Percentiles rank a stretch among this genome's conserved stretches.
These are phyloP conservation scores for Colletotrichum phormii DNA, from an alignment of 2,329 filamentous ascomycete species.

Conservation along the genomic window DNA sequence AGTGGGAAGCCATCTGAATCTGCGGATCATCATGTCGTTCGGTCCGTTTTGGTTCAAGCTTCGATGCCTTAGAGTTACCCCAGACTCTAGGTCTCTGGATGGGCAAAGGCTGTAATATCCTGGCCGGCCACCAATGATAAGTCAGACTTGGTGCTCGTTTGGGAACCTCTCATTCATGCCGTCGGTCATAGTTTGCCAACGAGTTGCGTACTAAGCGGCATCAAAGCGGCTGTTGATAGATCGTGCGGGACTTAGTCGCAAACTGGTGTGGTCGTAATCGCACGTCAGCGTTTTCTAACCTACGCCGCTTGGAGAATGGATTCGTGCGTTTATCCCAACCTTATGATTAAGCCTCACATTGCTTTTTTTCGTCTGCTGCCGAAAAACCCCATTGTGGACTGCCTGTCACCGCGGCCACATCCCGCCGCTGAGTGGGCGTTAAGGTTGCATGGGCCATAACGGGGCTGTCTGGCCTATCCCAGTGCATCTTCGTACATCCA, in stretches of 20 bases:
- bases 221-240: neutral
- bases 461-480: neutral
- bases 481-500: neutral
- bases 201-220: neutral
- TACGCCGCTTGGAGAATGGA: neutral
- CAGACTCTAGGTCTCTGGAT: neutral
- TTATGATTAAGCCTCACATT: conserved; percentile 10
- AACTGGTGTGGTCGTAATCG: neutral
- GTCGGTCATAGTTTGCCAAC: neutral
- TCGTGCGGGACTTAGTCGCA: neutral
- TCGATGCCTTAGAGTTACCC: neutral
- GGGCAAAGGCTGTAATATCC: neutral
- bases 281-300: neutral
- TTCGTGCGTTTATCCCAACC: neutral
- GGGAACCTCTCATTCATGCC: neutral
- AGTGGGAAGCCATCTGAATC: neutral
- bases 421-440: conserved; percentile 18
- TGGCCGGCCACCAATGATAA: neutral
- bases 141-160: neutral
- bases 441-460: conserved; percentile 27
- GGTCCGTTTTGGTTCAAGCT: conserved; percentile 4
- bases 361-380: conserved; percentile 19
- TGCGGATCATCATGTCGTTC: neutral
- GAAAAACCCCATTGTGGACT: neutral
- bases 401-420: conserved; percentile 16